A percentile compares a stretch with the other conserved stretches of the same genome.
Conservation (phyloP, 345 rosid species). For the Acer yangbiense region DNA sequence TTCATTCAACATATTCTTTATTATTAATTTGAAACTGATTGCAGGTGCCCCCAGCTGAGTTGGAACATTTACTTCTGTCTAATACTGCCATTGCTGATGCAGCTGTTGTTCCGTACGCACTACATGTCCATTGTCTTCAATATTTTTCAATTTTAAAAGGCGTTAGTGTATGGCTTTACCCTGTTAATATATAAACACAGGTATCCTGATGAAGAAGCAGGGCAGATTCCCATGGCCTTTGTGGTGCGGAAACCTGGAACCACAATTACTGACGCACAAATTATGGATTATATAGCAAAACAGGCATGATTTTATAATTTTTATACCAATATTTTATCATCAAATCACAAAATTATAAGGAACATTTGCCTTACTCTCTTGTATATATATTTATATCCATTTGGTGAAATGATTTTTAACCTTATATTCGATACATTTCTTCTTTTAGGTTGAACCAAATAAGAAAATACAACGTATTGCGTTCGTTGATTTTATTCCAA, state of each 20-base stretch:
- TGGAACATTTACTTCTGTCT: slow-evolving; percentile 76
- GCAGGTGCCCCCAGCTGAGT: slow-evolving; percentile 92
- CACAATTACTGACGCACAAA: slow-evolving; percentile 50
- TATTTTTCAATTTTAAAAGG: neutral
- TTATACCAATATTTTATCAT: neutral
- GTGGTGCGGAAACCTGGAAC: slow-evolving; percentile 81
- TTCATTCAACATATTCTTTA: neutral
- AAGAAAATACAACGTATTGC: slow-evolving; percentile 77
- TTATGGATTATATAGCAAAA: slow-evolving; percentile 69
- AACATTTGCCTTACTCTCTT: neutral
- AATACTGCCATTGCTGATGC: slow-evolving; percentile 74
- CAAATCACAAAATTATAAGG: too few species aligned
- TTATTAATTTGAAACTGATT: slow-evolving; percentile 3
- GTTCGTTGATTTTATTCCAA: slow-evolving; percentile 65
- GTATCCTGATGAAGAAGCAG: slow-evolving; percentile 90
- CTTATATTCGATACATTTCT: too few species aligned
- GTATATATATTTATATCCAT: too few species aligned
- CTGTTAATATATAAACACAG: slow-evolving; percentile 28
- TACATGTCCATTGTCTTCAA: neutral
- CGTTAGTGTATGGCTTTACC: neutral
- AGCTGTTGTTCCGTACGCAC: slow-evolving; percentile 83
- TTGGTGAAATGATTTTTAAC: too few species aligned
- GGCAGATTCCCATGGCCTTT: slow-evolving; percentile 91
- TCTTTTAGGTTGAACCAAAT: slow-evolving; percentile 75
- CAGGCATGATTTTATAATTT: slow-evolving; percentile 41